phyloP scores from a whole-genome alignment of 1,139 yeast genomes.

The Yamadazyma mexicana region DNA sequence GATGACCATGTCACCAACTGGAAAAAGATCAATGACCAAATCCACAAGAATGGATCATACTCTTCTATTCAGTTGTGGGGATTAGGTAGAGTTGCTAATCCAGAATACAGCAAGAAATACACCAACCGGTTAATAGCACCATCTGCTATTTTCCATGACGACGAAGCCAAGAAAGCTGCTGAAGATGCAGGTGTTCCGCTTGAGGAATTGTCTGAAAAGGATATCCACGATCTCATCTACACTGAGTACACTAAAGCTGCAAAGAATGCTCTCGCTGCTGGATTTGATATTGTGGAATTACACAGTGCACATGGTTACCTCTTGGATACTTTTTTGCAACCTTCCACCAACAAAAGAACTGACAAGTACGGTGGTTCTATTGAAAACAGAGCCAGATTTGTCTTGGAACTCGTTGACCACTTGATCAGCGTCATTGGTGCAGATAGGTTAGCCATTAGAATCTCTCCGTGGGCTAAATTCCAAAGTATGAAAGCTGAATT shows the following conservation, averaged over 20 bases:
- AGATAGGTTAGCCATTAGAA: constrained; percentile 53
- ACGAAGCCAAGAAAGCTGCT: constrained; percentile 11
- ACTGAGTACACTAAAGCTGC: constrained; percentile 43
- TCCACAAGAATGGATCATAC: constrained; percentile 55
- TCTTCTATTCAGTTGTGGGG: constrained; percentile 60
- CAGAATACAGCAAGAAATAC: constrained; percentile 35
- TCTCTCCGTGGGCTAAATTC: constrained; percentile 59
- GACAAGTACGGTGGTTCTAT: constrained; percentile 66
- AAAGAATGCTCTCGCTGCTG: constrained; percentile 50
- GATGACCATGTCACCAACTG: constrained; percentile 45
- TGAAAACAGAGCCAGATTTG: constrained; percentile 62
- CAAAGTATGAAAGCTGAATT: constrained; percentile 39
- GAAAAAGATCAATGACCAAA: constrained; percentile 46
- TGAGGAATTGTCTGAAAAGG: constrained; percentile 39
- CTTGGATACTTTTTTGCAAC: constrained; percentile 55
- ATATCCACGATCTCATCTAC: constrained; percentile 36
- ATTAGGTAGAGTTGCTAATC: constrained; percentile 54
- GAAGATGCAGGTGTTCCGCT: background rate
- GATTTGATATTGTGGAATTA: constrained; percentile 69
- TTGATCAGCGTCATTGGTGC: constrained; percentile 49
- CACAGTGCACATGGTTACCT: constrained; percentile 74
- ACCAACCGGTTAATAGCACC: constrained; percentile 27
- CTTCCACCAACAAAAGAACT: constrained; percentile 53
- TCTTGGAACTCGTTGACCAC: constrained; percentile 56
- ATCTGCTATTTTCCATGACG: constrained; percentile 22